These are phyloP conservation scores for Bonnemaisonia californica DNA, from an alignment of 31 red algal species.

Conservation along the genomic window DNA sequence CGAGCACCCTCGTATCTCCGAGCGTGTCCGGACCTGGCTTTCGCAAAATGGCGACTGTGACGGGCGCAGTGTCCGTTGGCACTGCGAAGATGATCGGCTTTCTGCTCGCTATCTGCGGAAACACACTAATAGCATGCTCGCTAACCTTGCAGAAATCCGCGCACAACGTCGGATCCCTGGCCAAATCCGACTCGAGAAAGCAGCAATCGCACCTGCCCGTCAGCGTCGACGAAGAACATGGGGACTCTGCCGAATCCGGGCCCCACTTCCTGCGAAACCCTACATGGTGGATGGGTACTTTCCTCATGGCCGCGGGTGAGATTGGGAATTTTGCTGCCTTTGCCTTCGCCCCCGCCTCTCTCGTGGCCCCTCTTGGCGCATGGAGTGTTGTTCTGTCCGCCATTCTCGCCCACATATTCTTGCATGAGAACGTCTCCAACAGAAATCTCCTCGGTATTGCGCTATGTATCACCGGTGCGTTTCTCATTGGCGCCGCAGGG, in stretches of 20 bases:
- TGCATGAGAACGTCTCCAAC: slow-evolving; percentile 64
- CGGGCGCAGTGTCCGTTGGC: slow-evolving; percentile 49
- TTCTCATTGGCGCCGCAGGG: slow-evolving; percentile 74
- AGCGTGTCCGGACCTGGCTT: too few species aligned
- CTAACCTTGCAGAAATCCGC: slow-evolving; percentile 73
- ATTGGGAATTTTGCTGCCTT: slow-evolving; percentile 90
- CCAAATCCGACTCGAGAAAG: background rate
- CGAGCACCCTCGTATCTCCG: too few species aligned
- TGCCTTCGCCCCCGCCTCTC: slow-evolving; percentile 82
- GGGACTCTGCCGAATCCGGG: background rate
- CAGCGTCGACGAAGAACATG: slow-evolving; percentile 10
- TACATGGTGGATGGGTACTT: slow-evolving; percentile 82
- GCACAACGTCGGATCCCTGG: slow-evolving; percentile 37
- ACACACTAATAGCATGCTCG: slow-evolving; percentile 75
- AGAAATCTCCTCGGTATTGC: slow-evolving; percentile 75
- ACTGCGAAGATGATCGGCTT: slow-evolving; percentile 80
- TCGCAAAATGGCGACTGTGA: slow-evolving; percentile 3
- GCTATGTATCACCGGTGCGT: slow-evolving; percentile 72
- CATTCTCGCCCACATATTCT: slow-evolving; percentile 69
- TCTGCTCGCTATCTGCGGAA: slow-evolving; percentile 75
- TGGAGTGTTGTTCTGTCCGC: slow-evolving; percentile 89
- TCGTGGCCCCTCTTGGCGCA: slow-evolving; percentile 85
- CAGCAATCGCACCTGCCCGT: background rate
- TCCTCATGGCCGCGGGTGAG: slow-evolving; percentile 84
- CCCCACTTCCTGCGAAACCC: slow-evolving; percentile 56